A percentile compares a stretch with the other conserved stretches of the same genome.
Evolutionary conservation across 306 rosid genomes (phyloP).

Genomic region (Abrus pulchellus): DNA sequence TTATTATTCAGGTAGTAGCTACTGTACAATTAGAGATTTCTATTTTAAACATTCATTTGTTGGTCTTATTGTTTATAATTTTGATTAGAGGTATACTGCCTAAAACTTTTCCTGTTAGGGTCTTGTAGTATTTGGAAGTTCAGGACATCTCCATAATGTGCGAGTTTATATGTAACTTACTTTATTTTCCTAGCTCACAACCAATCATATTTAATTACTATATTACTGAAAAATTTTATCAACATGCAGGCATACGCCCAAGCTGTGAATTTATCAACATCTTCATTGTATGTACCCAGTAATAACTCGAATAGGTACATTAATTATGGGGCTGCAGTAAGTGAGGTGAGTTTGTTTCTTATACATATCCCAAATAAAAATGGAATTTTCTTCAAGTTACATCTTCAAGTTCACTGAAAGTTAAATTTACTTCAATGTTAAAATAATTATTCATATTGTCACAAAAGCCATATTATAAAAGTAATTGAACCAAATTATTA

Average conservation of each 20-base stretch:
- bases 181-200: not conserved
- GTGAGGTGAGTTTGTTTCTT: constrained; percentile 66
- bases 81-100: not conserved
- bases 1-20: constrained; percentile 69
- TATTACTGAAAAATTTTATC: constrained; percentile 21
- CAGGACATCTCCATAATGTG: too few relatives aligned
- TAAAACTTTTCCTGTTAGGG: not conserved
- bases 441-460: constrained; percentile 1
- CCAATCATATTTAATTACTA: constrained; percentile 7
- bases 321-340: constrained; percentile 88
- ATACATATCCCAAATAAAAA: constrained; percentile 3
- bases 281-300: constrained; percentile 65
- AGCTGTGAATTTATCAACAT: constrained; percentile 76
- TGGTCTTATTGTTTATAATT: not conserved
- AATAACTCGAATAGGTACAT: constrained; percentile 57
- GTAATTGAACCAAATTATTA: constrained; percentile 3
- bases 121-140: not conserved
- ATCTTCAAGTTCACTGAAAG: not conserved
- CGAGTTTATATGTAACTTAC: not conserved
- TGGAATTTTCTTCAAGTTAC: not conserved
- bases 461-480: constrained; percentile 10
- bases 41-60: not conserved
- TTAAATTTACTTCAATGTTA: constrained; percentile 16
- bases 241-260: constrained; percentile 66
- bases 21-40: not conserved